Percentiles rank a stretch among this genome's conserved stretches.
These are phyloP conservation scores for Piromyces sp. DNA, from an alignment of 192 early-diverging fungal genomes.

Conservation along the genomic window DNA sequence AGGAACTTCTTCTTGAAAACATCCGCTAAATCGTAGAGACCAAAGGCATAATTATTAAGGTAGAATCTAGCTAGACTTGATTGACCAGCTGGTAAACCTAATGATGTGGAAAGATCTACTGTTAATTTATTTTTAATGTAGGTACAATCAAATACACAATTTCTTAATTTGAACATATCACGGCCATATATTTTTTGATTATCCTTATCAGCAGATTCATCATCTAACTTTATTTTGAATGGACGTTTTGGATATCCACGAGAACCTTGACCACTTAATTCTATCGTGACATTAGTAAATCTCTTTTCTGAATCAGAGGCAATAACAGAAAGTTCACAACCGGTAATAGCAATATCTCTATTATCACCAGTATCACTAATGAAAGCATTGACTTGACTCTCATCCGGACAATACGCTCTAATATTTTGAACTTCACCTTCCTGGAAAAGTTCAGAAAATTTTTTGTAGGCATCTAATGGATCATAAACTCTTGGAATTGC, in stretches of 20 bases:
- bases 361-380: not conserved
- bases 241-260: not conserved
- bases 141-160: not conserved
- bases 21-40: not conserved
- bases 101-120: not conserved
- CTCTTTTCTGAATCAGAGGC: not conserved
- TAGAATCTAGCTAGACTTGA: not conserved
- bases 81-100: not conserved
- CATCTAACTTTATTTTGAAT: not conserved
- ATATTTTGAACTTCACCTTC: not conserved
- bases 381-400: not conserved
- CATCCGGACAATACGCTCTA: not conserved
- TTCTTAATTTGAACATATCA: not conserved
- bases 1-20: not conserved
- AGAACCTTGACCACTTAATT: not conserved
- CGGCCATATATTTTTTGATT: not conserved
- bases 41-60: not conserved
- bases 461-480: not conserved
- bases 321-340: not conserved
- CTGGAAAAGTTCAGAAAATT: not conserved
- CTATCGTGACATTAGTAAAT: not conserved
- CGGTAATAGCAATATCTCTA: not conserved
- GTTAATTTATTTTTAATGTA: not conserved
- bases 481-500: not conserved
- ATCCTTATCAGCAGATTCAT: not conserved